Conservation (phyloP, 2,329 filamentous ascomycete genomes). For the Reticulascus tulasneorum region DNA sequence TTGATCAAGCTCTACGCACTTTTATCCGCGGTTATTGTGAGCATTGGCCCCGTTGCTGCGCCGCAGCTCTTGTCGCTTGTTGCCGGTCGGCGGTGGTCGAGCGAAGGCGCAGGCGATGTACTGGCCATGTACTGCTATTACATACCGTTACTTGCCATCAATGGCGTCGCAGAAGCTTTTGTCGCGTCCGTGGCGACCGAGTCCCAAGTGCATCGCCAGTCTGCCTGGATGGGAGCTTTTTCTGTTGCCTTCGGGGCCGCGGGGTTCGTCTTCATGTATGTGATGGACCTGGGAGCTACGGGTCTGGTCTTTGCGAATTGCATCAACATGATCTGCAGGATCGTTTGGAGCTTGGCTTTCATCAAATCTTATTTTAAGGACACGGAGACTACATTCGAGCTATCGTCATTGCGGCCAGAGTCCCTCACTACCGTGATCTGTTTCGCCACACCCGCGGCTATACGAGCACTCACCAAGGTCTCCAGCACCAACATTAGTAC, state of each 20-base stretch:
- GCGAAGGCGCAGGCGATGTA: slow-evolving; percentile 67
- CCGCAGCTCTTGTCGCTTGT: slow-evolving; percentile 70
- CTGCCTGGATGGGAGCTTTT: slow-evolving; percentile 78
- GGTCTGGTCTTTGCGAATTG: slow-evolving; percentile 85
- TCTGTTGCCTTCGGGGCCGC: slow-evolving; percentile 70
- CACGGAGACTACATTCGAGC: slow-evolving; percentile 36
- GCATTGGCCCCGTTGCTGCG: slow-evolving; percentile 71
- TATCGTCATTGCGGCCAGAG: slow-evolving; percentile 39
- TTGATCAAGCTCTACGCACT: slow-evolving; percentile 73
- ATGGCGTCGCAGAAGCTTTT: slow-evolving; percentile 89
- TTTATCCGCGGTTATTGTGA: slow-evolving; percentile 63
- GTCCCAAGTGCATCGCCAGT: slow-evolving; percentile 71
- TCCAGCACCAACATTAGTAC: slow-evolving; percentile 5
- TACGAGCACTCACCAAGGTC: slow-evolving; percentile 22
- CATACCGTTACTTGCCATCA: slow-evolving; percentile 86
- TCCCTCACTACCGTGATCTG: slow-evolving; percentile 38
- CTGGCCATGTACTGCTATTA: slow-evolving; percentile 85
- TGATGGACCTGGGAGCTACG: slow-evolving; percentile 66
- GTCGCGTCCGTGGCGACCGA: slow-evolving; percentile 81
- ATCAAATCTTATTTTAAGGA: slow-evolving; percentile 60
- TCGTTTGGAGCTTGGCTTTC: slow-evolving; percentile 74
- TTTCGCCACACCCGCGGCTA: slow-evolving; percentile 37
- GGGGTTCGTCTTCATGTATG: slow-evolving; percentile 70
- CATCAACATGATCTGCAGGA: slow-evolving; percentile 84
- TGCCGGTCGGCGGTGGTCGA: slow-evolving; percentile 73